Base-by-base conservation (phyloP, 2,329 filamentous ascomycete species). In the Tolypocladium cylindrosporum region DNA sequence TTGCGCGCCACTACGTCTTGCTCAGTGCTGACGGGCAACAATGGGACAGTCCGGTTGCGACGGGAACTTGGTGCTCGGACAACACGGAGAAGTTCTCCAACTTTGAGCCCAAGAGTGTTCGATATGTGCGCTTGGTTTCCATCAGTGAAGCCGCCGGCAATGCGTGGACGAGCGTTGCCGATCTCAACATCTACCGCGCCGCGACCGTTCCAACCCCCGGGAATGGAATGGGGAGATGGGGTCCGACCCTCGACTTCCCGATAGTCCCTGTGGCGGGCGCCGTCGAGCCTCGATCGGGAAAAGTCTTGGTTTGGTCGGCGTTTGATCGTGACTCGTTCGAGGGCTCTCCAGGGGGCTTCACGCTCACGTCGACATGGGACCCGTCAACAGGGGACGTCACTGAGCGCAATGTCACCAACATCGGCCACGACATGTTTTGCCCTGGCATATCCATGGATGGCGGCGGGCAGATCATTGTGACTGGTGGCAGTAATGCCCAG, bases 371-470 rank as follows among this genome's bases (percentile, higher is more conserved):
- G 8, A 31, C 48, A 2, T 60, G 58, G 65, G 67, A 58, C 59
- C 61, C 37, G 59, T 41, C 37, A 36, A 60, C 60, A 41, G 57
- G 55, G 31, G 11, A 9, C 1, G 58, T 72, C 13, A 66, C 69
- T 24, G 53, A 68, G 27, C 66, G 65, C 21, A 63, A 64, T 2
- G 40, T 75, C 9, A 66, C 69, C 50, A 65, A 78, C 59, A 81
- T 77, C 0, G 62, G 72, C 4, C 77, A 81, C 61, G 79, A 82
- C 63, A 82, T 82, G 79, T 82, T 82, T 61, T 83, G 81, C 63
- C 80, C 81, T 0, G 82, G 80, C 2, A 67, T 41, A 41, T 41
- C 40, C 7, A n/a, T 78, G 14, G 76, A 79, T 57, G 73, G 72
- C 19, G 68, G 75, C 9, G 82, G 80, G 0, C 70, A 73, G 10